Base-by-base conservation (phyloP, 257 asterid species). In the Solanum arcanum region DNA sequence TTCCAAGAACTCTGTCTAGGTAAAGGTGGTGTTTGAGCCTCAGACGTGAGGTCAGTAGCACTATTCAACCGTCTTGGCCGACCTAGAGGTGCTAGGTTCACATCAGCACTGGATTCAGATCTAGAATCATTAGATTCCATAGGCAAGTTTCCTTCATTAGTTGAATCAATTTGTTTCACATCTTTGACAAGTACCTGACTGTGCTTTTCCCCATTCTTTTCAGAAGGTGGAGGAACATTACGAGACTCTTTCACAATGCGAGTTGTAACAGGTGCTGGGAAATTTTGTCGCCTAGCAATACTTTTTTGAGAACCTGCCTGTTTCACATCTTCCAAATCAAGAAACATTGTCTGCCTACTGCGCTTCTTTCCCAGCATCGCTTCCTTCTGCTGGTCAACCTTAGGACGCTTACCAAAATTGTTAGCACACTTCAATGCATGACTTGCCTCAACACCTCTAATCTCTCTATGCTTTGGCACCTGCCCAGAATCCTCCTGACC, bases 341-440 rank as follows among this genome's bases (percentile, higher is more conserved):
- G 94, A 89, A 97, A 93, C 98, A 97, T 94, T 83, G 99, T 97
- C 95, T 94, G 97, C 92, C 99, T 92, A 89, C 93, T 95, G 39
- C 99, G 98, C 90, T 94, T 96, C 89, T 97, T 97, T 86, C 99
- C 99, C 74, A 97, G 93, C 98, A 95, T 95, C 20, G 90, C 96
- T 91, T 97, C 99, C 91, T 97, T 97, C 83, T 94, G 96, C 56
- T 93, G 99, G 90, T 97, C 98, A 89, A 97, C 69, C 93, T 92
- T 93, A 60, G 97, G 94, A 56, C 99, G 96, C 92, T 97, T 96
- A 72, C 95, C 97, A 88, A 91, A 93, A 90, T 90, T 96, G 87
- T 90, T 95, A 75, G 95, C 93, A 52, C 76, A 87, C 89, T 94
- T 97, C 62, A 92, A 83, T 60, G 98, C 98, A 90, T 94, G 92